Evolutionary conservation across 2,329 filamentous ascomycete species (phyloP), one percentile per base, ranked within the genome.

Genomic region (Rhinocladiella similis): DNA sequence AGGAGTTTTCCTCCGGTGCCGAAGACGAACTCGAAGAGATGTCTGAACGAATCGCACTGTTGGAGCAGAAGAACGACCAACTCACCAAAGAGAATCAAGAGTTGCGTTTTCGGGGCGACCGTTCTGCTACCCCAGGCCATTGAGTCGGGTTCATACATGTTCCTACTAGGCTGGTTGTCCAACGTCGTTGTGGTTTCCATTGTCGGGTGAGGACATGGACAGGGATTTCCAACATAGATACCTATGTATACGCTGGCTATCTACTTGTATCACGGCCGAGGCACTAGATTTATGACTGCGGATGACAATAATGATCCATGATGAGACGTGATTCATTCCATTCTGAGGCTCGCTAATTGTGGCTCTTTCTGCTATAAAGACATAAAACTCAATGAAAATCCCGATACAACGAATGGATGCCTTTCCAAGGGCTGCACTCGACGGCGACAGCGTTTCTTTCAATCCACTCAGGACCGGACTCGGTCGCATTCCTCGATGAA

Each of bases 401-500:
- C 10, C 2, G 20, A 12, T 27, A 33, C 12, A 10, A 13, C 35
- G 20, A 25, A 10, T 42, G 20, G 43, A 41, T 22, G 43, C 42
- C 33, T 47, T 35, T 42, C 18, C 13, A 19, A 25, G 18, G 36
- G 47, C 53, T 55, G 53, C 53, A 55, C 53, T 55, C 53, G 53
- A 20, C 53, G 53, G 53, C 53, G 45, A 49, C 53, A 55, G 53
- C 33, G 19, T 50, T 2, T 5, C 18, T 38, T 22, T 25, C 13
- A 7, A 46, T 27, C 9, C 22, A 22, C 14, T 54, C 47, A 62
- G 19, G 59, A 57, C 20, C 53, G 70, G 33, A 77, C 77, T 41
- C 73, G 71, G 68, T 87, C 84, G 64, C 85, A 86, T 61, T 86
- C 80, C 63, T 85, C 81, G 56, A 88, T 75, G 66, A 88, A 88